These are phyloP conservation scores for Myriosclerotinia curreyana DNA, from an alignment of 2,329 filamentous ascomycete species.

Conservation along the genomic window DNA sequence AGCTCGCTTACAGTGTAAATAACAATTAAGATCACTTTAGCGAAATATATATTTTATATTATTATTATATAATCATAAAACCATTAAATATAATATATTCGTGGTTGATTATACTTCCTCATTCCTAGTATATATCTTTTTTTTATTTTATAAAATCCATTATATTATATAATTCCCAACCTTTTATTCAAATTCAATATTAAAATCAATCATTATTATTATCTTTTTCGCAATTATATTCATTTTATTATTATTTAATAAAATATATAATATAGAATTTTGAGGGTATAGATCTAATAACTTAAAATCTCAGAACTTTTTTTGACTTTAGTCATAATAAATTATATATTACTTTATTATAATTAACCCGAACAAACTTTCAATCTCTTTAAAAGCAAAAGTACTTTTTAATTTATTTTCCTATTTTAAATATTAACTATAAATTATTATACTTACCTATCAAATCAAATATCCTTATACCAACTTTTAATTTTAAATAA, in stretches of 20 bases:
- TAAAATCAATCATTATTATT: not conserved
- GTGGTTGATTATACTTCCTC: not conserved
- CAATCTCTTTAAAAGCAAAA: not conserved
- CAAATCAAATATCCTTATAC: constrained; percentile 58
- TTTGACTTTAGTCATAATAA: not conserved
- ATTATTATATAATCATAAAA: constrained; percentile 8
- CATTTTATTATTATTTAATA: not conserved
- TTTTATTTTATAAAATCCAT: constrained; percentile 9
- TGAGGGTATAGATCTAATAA: not conserved
- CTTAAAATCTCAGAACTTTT: not conserved
- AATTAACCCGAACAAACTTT: not conserved
- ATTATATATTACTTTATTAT: not conserved
- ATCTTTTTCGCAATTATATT: not conserved
- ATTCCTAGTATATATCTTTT: not conserved
- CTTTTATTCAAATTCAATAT: not conserved
- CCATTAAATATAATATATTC: not conserved
- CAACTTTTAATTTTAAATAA: constrained; percentile 57
- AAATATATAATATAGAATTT: not conserved
- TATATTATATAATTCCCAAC: constrained; percentile 9
- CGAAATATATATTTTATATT: not conserved
- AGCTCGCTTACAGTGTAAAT: not conserved
- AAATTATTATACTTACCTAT: constrained; percentile 18
- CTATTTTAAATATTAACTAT: not conserved
- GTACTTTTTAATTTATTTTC: not conserved
- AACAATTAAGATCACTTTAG: too few species aligned